Percentiles rank a stretch among this genome's conserved stretches.
Conservation (phyloP, 2,329 filamentous ascomycete species). For the Colletotrichum sojae region DNA sequence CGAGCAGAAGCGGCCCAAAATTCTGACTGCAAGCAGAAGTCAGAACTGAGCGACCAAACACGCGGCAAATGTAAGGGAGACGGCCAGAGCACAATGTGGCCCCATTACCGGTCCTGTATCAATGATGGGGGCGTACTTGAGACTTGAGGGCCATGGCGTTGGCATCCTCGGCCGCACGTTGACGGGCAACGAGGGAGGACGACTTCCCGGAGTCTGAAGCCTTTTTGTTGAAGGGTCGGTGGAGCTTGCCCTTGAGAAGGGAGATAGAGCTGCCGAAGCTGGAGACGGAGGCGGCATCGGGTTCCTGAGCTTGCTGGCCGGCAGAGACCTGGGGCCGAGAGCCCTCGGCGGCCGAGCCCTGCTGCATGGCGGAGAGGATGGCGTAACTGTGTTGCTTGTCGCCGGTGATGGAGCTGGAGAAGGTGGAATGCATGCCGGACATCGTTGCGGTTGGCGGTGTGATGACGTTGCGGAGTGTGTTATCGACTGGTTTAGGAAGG, state of each 20-base stretch:
- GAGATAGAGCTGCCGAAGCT: slow-evolving; percentile 41
- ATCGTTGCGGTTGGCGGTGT: slow-evolving; percentile 12
- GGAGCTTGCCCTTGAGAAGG: slow-evolving; percentile 24
- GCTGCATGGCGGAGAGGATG: slow-evolving; percentile 28
- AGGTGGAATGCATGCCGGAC: slow-evolving; percentile 37
- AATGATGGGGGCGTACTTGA: slow-evolving; percentile 12
- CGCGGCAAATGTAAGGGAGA: neutral
- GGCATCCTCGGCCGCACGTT: slow-evolving; percentile 32
- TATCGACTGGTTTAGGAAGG: neutral
- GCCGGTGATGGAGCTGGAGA: slow-evolving; percentile 36
- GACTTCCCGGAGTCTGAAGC: slow-evolving; percentile 21
- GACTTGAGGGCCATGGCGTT: slow-evolving; percentile 3
- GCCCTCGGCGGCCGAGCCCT: slow-evolving; percentile 21
- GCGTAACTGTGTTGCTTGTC: slow-evolving; percentile 34
- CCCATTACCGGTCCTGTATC: neutral
- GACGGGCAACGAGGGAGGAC: slow-evolving; percentile 27
- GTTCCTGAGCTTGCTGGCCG: neutral
- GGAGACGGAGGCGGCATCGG: slow-evolving; percentile 37
- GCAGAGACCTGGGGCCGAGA: slow-evolving; percentile 15
- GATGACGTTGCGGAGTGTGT: neutral
- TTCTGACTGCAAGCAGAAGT: neutral
- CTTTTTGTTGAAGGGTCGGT: slow-evolving; percentile 6
- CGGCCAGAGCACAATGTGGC: slow-evolving; percentile 4
- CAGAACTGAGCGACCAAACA: slow-evolving; percentile 2
- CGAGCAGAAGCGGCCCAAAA: slow-evolving; percentile 12